Evolutionary conservation across 208 protist species (phyloP), one percentile per base, ranked within the genome.

Genomic region (Strigomonas oncopelti): DNA sequence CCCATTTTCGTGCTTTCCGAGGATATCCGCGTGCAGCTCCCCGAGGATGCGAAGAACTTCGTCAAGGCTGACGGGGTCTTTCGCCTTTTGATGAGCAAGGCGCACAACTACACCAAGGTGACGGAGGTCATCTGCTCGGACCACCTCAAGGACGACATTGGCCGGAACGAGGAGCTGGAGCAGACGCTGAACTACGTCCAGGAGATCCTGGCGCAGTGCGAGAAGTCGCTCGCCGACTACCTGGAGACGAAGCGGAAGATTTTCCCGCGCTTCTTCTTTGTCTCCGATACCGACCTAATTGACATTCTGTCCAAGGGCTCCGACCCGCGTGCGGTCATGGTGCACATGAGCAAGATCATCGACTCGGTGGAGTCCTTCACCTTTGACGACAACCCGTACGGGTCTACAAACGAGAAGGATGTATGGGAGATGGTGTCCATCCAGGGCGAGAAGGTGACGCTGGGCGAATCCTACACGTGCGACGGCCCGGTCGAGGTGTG

Each of bases 231-330:
- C 0, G 84, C 93, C 34, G 96, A 99, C 67, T 99, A 99, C 78
- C 84, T 99, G 8, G 98, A 99, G 74, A 98, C 94, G 18, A 99
- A 99, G 85, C 85, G 97, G 31, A 94, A 96, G 62, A 87, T 97
- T 34, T 99, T 99, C 71, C 97, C 98, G n/a, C 87, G 98, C 34
- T 99, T 99, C 85, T 99, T 98, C 84, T 98, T 98, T 74, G 90
- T 98, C 32, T 95, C 90, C 29, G 85, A 91, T 64, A 92, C 89
- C 5, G 96, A 99, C 73, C 81, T 99, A 28, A 95, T 99, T 61
- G 97, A 99, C 74, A 99, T 99, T 77, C 89, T 99, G n/a, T 97
- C 90, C 61, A 98, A 99, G 78, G 95, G 95, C 34, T 95, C 85
- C 55, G 90, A 98, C 68, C 97, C 97, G 16, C 75, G 81, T 22